Percentiles rank a stretch among this genome's conserved stretches.
Conservation (phyloP, 345 rosid genomes). For the Garcia nutans region DNA sequence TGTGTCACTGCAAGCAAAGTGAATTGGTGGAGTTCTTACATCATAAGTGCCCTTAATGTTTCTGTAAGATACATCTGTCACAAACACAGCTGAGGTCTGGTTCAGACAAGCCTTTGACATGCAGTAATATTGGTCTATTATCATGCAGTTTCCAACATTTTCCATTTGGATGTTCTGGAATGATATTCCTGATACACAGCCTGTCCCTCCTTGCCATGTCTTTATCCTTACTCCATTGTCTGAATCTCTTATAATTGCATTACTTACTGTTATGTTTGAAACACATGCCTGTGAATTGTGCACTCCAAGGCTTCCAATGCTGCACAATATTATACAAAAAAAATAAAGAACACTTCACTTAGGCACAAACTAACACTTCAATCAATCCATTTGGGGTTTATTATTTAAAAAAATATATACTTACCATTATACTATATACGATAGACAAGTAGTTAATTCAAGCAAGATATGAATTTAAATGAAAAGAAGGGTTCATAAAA, state of each 20-base stretch:
- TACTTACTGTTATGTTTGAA: slow-evolving; percentile 75
- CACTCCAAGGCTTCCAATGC: slow-evolving; percentile 94
- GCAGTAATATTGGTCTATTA: slow-evolving; percentile 89
- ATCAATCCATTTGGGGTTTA: too few species aligned
- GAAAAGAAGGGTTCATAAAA: too few species aligned
- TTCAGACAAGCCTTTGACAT: slow-evolving; percentile 59
- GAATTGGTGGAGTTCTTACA: slow-evolving; percentile 74
- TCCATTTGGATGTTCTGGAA: slow-evolving; percentile 92
- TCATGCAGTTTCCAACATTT: slow-evolving; percentile 86
- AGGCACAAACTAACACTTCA: too few species aligned
- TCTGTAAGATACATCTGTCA: slow-evolving; percentile 55
- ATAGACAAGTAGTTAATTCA: too few species aligned
- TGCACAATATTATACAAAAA: slow-evolving; percentile 22
- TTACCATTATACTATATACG: too few species aligned
- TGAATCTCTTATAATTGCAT: slow-evolving; percentile 63
- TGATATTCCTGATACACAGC: slow-evolving; percentile 59
- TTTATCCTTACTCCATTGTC: slow-evolving; percentile 89
- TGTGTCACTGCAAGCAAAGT: slow-evolving; percentile 91
- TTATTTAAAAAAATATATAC: too few species aligned
- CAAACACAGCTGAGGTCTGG: slow-evolving; percentile 83
- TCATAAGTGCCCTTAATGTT: slow-evolving; percentile 92
- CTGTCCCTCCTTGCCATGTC: slow-evolving; percentile 97
- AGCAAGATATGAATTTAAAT: too few species aligned
- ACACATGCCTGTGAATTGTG: slow-evolving; percentile 96
- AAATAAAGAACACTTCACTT: neutral